Percentiles rank a stretch among this genome's conserved stretches.
Evolutionary conservation across 257 asterid genomes (phyloP).

Genomic region (Paulownia fortunei): DNA sequence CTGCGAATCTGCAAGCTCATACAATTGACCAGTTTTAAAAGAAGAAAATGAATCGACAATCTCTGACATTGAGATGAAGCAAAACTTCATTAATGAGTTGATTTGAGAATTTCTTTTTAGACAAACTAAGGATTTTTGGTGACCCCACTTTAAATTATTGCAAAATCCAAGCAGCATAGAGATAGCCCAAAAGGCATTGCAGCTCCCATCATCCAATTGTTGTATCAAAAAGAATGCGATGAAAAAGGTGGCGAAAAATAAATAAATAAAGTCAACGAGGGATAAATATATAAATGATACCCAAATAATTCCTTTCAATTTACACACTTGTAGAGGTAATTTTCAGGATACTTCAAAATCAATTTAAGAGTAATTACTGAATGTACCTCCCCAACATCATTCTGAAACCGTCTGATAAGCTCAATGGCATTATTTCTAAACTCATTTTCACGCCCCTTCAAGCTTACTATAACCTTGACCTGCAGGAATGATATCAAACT

Average conservation of each 20-base stretch:
- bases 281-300: background rate
- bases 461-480: conserved; percentile 90
- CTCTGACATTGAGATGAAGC: background rate
- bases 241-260: too few species aligned
- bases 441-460: conserved; percentile 95
- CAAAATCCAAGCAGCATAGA: background rate
- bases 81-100: too few species aligned
- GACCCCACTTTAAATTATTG: background rate
- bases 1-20: background rate
- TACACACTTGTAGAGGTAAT: conserved; percentile 7
- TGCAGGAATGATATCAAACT: conserved; percentile 38
- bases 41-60: background rate
- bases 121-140: background rate
- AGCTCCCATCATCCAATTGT: background rate
- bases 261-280: background rate
- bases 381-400: conserved; percentile 86
- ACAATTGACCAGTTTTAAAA: background rate
- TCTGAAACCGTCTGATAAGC: conserved; percentile 84
- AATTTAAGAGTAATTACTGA: background rate
- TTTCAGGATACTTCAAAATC: background rate
- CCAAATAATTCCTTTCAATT: background rate
- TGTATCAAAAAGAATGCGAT: too few species aligned
- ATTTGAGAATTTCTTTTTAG: background rate
- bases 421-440: conserved; percentile 89
- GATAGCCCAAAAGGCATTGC: background rate